Base-by-base conservation (phyloP, 768 basidiomycete species). In the Polyporus arcularius region DNA sequence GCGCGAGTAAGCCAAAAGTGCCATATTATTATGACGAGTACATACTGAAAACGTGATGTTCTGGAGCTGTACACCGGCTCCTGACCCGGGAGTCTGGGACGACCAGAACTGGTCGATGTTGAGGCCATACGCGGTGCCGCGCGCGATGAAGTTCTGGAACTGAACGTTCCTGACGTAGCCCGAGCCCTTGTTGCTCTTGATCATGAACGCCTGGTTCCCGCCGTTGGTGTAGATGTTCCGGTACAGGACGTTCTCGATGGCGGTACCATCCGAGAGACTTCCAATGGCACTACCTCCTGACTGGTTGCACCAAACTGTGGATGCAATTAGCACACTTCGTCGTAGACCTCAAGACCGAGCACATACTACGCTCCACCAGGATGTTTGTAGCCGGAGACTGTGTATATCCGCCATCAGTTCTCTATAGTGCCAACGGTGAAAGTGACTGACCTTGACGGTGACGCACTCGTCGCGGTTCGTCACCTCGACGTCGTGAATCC, bases 381-480 rank as follows among this genome's bases (percentile, higher is more conserved):
- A 72, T 63, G 61, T 72, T 70, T 38, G 53, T 63, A 10, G 72
- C 65, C 31, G 71, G 72, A 1, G 59, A 60, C 67, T 35, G 21
- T 61, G 26, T 6, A 7, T 7, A 7, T 4, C 2, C 2, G 31
- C 15, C 3, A n/a, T 46, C 16, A 31, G n/a, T 9, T 7, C 11
- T 3, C 11, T 2, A 11, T 11, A 35, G 35, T 35, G 35, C 6
- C 35, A 26, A 26, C 21, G 21, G 21, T 26, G 28, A 42, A 10
- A 12, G 18, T 1, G 4, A 26, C 51, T 14, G 16, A 65, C 64
- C 56, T 72, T 74, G 61, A 72, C 66, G n/a, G 72, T 72, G 16
- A 74, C 71, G 50, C 73, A 74, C 53, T 74, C 71, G 58, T 73
- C 72, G 49, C 70, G 68, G 61, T 72, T 72, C 4, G 72, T 71